Conservation (phyloP, 2,329 filamentous ascomycete species). For the Paecilomyces niveus region DNA sequence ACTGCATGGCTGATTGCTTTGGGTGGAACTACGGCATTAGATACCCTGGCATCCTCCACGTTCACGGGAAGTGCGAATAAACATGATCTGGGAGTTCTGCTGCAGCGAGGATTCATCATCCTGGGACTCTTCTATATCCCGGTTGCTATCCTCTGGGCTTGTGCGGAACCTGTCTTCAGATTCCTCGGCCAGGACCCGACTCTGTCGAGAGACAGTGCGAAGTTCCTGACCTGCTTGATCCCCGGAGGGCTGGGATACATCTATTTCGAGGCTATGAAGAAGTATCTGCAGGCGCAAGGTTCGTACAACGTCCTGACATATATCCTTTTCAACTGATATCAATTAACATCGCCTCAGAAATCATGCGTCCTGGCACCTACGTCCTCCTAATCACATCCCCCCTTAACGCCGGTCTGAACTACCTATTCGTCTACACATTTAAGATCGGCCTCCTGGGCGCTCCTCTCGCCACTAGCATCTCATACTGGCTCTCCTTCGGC, state of each 20-base stretch:
- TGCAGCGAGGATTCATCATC: conserved; percentile 70
- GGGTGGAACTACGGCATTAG: conserved; percentile 77
- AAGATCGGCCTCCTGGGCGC: conserved; percentile 68
- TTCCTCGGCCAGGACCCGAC: conserved; percentile 70
- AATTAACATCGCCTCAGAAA: conserved; percentile 33
- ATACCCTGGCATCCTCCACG: conserved; percentile 74
- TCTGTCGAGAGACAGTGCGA: conserved; percentile 65
- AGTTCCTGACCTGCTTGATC: conserved; percentile 65
- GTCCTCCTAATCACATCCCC: conserved; percentile 56
- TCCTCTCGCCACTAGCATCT: conserved; percentile 72
- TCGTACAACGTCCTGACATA: conserved; percentile 4
- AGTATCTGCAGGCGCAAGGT: conserved; percentile 54
- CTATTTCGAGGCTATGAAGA: conserved; percentile 73
- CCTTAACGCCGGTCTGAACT: conserved; percentile 52
- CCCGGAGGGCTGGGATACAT: conserved; percentile 81
- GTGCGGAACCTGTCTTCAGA: conserved; percentile 66
- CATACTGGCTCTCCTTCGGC: conserved; percentile 78
- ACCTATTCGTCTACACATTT: conserved; percentile 66
- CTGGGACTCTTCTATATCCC: conserved; percentile 65
- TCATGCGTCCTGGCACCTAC: conserved; percentile 59
- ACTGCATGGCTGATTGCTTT: conserved; percentile 82
- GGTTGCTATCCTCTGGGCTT: conserved; percentile 66
- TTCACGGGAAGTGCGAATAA: conserved; percentile 77
- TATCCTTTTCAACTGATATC: conserved; percentile 6
- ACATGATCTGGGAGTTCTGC: conserved; percentile 67